These are phyloP conservation scores for Avena atlantica DNA, from an alignment of 176 grass and related monocot genomes.

Conservation along the genomic window DNA sequence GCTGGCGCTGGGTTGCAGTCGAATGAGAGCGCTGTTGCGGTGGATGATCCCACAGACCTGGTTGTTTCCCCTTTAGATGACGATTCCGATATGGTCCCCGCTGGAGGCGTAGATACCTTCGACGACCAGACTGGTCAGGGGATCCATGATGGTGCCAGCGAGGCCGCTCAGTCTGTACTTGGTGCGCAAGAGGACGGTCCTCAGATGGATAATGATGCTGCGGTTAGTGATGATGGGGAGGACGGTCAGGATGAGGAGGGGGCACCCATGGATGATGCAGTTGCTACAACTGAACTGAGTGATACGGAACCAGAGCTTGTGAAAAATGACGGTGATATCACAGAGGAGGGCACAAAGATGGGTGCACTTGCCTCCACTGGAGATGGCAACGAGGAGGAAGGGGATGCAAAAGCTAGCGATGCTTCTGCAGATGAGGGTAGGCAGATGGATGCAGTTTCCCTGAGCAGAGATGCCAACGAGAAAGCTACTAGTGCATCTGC, in stretches of 20 bases:
- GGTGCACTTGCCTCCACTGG: slow-evolving; percentile 18
- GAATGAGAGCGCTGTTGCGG: not conserved
- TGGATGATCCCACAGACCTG: slow-evolving; percentile 7
- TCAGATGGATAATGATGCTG: slow-evolving; percentile 23
- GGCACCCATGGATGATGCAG: slow-evolving; percentile 30
- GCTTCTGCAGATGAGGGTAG: not conserved
- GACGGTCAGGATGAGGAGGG: slow-evolving; percentile 32
- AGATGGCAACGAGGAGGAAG: slow-evolving; percentile 6
- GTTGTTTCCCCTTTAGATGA: slow-evolving; percentile 20
- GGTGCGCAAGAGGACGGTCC: slow-evolving; percentile 32
- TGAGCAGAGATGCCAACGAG: not conserved
- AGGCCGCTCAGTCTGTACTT: slow-evolving; percentile 1
- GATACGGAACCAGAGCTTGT: not conserved
- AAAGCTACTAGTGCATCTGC: not conserved
- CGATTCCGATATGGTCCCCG: slow-evolving; percentile 12
- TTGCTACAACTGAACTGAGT: slow-evolving; percentile 2
- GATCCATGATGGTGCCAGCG: not conserved
- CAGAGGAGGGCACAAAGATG: not conserved
- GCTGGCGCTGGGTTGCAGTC: slow-evolving; percentile 1
- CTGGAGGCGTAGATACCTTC: not conserved
- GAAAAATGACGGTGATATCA: slow-evolving; percentile 23
- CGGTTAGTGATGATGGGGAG: slow-evolving; percentile 23
- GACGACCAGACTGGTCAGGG: slow-evolving; percentile 39
- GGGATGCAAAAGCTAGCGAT: not conserved
- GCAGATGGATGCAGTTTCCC: slow-evolving; percentile 32